phyloP scores from a whole-genome alignment of 108 stramenopile species.

The Schizochytrium sp. region DNA sequence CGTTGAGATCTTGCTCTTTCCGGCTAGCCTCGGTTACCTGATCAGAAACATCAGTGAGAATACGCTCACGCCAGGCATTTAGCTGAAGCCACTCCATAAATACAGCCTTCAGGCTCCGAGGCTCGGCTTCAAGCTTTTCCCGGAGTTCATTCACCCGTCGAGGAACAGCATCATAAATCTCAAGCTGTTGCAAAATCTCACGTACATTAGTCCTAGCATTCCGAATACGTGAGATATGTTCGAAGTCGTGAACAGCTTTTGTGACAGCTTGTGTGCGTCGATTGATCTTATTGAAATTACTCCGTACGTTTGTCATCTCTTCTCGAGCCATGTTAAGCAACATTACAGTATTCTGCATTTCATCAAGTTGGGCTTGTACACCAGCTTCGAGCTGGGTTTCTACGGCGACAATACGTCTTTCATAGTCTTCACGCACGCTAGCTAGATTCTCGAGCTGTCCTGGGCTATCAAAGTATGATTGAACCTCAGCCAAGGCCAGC shows the following conservation, averaged over 20 bases:
- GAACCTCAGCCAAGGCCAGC: background rate
- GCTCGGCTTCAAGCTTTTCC: background rate
- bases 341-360: conserved; percentile 37
- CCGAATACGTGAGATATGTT: conserved; percentile 25
- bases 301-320: conserved; percentile 33
- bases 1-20: conserved; percentile 22
- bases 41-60: conserved; percentile 27
- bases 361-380: conserved; percentile 51
- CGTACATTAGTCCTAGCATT: conserved; percentile 22
- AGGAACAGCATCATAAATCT: conserved; percentile 44
- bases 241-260: conserved; percentile 46
- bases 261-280: background rate
- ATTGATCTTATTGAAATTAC: background rate
- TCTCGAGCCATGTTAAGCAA: conserved; percentile 14
- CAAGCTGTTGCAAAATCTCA: conserved; percentile 49
- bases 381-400: conserved; percentile 54
- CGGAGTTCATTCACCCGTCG: conserved; percentile 38
- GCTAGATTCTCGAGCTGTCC: conserved; percentile 1
- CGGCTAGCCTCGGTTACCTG: conserved; percentile 49
- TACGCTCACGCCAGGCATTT: conserved; percentile 44
- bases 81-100: conserved; percentile 60
- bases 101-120: conserved; percentile 36
- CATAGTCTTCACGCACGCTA: conserved; percentile 48
- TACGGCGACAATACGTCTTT: background rate
- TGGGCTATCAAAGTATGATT: background rate